These are phyloP conservation scores for Teratosphaeria gauchensis DNA, from an alignment of 2,329 filamentous ascomycete species.

Conservation along the genomic window DNA sequence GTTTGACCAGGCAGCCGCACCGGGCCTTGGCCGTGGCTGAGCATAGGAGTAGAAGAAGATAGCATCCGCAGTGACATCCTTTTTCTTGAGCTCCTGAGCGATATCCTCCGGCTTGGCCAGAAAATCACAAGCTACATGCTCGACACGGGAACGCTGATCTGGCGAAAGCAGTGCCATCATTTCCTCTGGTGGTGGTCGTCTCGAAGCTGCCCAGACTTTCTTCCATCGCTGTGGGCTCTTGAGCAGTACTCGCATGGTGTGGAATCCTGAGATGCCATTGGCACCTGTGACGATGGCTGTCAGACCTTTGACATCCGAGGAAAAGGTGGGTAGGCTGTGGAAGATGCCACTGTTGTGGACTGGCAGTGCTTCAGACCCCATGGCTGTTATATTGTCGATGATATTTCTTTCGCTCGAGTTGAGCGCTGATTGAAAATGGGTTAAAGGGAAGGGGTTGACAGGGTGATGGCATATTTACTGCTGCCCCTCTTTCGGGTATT, in stretches of 20 bases:
- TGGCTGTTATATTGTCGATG: slow-evolving; percentile 1
- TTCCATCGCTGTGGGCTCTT: slow-evolving; percentile 40
- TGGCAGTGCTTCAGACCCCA: slow-evolving; percentile 18
- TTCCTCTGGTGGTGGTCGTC: slow-evolving; percentile 35
- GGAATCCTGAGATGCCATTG: slow-evolving; percentile 45
- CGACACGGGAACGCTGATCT: slow-evolving; percentile 17
- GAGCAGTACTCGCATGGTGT: slow-evolving; percentile 41
- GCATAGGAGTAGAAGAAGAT: slow-evolving; percentile 48
- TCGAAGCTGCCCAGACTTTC: slow-evolving; percentile 43
- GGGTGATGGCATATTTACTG: background rate
- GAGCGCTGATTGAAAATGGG: background rate
- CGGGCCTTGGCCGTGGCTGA: slow-evolving; percentile 38
- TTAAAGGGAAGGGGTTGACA: background rate
- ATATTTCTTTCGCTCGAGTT: background rate
- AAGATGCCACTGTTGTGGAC: slow-evolving; percentile 35
- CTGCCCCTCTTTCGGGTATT: background rate
- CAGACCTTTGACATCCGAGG: slow-evolving; percentile 33
- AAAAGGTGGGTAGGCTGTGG: slow-evolving; percentile 40
- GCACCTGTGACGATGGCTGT: slow-evolving; percentile 46
- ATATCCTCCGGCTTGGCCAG: slow-evolving; percentile 29
- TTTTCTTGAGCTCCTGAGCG: slow-evolving; percentile 25
- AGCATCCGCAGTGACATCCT: slow-evolving; percentile 31
- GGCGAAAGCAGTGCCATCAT: slow-evolving; percentile 28
- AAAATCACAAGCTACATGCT: slow-evolving; percentile 28
- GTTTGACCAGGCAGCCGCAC: slow-evolving; percentile 38